These are phyloP conservation scores for Neospora caninum DNA, from an alignment of 169 alveolate genomes.

Conservation along the genomic window DNA sequence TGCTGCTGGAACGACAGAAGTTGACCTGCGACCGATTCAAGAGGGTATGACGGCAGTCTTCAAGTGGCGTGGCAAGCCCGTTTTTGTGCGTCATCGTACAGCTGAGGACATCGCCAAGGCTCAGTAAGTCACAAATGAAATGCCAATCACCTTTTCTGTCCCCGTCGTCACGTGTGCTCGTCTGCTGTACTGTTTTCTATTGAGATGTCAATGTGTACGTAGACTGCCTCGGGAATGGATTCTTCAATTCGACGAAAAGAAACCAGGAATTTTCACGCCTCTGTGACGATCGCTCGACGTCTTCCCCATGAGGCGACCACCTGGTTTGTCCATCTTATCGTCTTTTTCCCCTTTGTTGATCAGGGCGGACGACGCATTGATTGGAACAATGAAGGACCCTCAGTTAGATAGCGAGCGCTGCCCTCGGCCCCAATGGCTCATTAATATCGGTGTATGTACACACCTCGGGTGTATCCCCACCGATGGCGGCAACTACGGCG, in stretches of 20 bases:
- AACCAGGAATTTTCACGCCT: neutral
- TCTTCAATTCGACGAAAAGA: neutral
- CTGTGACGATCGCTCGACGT: neutral
- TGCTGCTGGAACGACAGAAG: conserved; percentile 86
- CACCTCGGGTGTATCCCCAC: conserved; percentile 88
- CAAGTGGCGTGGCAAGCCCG: conserved; percentile 89
- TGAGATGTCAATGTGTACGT: too few species aligned
- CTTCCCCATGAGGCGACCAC: neutral
- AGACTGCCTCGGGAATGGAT: too few species aligned
- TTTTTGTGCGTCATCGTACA: conserved; percentile 84
- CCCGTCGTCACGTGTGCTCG: neutral
- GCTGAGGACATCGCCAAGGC: conserved; percentile 85
- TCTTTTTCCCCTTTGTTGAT: neutral
- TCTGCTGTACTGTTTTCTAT: too few species aligned
- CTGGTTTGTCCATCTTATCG: neutral
- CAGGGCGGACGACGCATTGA: conserved; percentile 81
- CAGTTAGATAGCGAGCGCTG: conserved; percentile 84
- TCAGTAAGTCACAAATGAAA: conserved; percentile 41
- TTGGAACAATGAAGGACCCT: conserved; percentile 88
- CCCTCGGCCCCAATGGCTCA: conserved; percentile 86
- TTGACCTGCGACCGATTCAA: conserved; percentile 81
- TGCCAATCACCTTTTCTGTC: neutral
- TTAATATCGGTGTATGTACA: conserved; percentile 86
- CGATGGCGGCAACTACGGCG: conserved; percentile 84
- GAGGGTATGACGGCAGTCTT: conserved; percentile 86